phyloP scores from a whole-genome alignment of 495 filamentous ascomycete genomes.

The Hypoxylon fuscum region DNA sequence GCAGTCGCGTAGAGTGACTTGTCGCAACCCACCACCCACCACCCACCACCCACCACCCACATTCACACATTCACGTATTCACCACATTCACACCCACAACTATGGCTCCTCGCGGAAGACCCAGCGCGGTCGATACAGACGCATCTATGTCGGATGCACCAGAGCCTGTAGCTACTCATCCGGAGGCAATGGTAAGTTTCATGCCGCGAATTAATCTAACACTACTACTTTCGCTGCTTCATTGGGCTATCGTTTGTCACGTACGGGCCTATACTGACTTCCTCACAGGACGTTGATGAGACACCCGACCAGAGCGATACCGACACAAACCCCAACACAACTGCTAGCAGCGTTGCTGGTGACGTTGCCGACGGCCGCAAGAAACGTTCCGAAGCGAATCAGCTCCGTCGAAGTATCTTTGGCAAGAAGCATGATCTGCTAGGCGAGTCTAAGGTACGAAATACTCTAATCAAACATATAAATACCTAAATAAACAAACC shows the following conservation, averaged over 20 bases:
- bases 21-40: conserved; percentile 26
- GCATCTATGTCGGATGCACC: conserved; percentile 70
- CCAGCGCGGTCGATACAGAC: conserved; percentile 60
- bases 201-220: neutral
- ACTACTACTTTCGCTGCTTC: conserved; percentile 2
- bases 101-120: conserved; percentile 69
- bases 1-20: conserved; percentile 46
- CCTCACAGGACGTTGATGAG: conserved; percentile 73
- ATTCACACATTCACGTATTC: no score
- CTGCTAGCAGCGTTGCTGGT: conserved; percentile 85
- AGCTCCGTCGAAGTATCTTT: conserved; percentile 87
- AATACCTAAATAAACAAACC: conserved; percentile 13
- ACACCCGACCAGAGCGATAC: conserved; percentile 90
- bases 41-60: no score
- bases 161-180: conserved; percentile 50
- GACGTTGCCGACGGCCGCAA: conserved; percentile 83
- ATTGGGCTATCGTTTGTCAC: neutral
- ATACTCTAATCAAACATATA: neutral
- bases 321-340: conserved; percentile 92
- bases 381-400: conserved; percentile 82
- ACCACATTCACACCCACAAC: conserved; percentile 6
- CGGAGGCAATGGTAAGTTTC: conserved; percentile 59
- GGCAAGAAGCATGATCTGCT: conserved; percentile 93
- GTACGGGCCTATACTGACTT: conserved; percentile 35
- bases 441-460: conserved; percentile 85